phyloP scores from a whole-genome alignment of 78 protist species.

The Anaeramoeba flamelloides region DNA sequence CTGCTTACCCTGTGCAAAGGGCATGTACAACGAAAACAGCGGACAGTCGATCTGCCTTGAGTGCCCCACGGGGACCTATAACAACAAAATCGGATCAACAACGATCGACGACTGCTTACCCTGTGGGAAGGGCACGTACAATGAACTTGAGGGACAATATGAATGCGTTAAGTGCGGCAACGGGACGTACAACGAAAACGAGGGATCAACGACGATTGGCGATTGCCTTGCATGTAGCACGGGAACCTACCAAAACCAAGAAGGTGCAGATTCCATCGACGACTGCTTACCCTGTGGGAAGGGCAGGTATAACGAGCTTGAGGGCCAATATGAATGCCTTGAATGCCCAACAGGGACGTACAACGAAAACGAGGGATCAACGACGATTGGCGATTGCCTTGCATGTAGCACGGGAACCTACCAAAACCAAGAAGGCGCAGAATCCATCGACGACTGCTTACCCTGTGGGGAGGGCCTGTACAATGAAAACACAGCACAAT shows the following conservation, averaged over 20 bases:
- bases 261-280: too few relatives aligned
- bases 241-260: not conserved
- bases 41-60: not conserved
- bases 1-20: not conserved
- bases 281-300: too few relatives aligned
- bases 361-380: not conserved
- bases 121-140: not conserved
- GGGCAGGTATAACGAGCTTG: too few relatives aligned
- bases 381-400: not conserved
- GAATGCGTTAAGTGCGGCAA: not conserved
- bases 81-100: not conserved
- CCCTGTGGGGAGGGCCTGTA: not conserved
- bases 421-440: too few relatives aligned
- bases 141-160: not conserved
- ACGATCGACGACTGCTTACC: not conserved
- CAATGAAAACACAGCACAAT: not conserved
- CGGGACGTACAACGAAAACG: conserved; percentile 1
- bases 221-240: not conserved
- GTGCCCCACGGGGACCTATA: conserved; percentile 5
- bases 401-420: not conserved
- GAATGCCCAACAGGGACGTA: not conserved
- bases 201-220: not conserved
- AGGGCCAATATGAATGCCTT: not conserved
- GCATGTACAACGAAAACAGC: not conserved
- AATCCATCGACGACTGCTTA: too few relatives aligned